Conservation (phyloP, 768 basidiomycete genomes). For the Artomyces pyxidatus region DNA sequence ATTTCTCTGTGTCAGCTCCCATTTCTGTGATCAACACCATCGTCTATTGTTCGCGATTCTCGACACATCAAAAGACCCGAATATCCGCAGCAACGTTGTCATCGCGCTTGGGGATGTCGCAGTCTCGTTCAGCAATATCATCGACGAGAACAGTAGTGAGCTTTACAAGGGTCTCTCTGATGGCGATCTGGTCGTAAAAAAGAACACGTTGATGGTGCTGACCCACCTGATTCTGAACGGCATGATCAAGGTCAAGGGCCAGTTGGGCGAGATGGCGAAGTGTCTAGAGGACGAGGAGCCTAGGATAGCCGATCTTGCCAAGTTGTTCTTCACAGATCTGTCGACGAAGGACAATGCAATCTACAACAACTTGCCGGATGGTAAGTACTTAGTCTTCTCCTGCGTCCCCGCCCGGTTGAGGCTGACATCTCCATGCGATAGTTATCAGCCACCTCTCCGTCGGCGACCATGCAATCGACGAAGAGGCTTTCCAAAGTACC, state of each 20-base stretch:
- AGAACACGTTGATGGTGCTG: slow-evolving; percentile 98
- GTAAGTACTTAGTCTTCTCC: slow-evolving; percentile 31
- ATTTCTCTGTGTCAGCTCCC: slow-evolving; percentile 90
- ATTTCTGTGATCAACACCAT: slow-evolving; percentile 89
- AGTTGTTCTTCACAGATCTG: slow-evolving; percentile 93
- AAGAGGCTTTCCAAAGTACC: slow-evolving; percentile 85
- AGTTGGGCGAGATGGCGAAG: slow-evolving; percentile 99
- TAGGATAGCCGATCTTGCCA: slow-evolving; percentile 89
- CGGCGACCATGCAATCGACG: slow-evolving; percentile 87
- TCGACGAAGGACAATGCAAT: slow-evolving; percentile 98
- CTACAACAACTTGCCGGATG: slow-evolving; percentile 97
- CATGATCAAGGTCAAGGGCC: slow-evolving; percentile 99
- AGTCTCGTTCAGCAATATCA: slow-evolving; percentile 93
- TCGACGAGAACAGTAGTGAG: slow-evolving; percentile 95
- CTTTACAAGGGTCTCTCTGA: slow-evolving; percentile 93
- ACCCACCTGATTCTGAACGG: slow-evolving; percentile 96
- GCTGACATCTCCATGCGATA: slow-evolving; percentile 20
- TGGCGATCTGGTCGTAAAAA: slow-evolving; percentile 83
- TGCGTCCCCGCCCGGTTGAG: not conserved
- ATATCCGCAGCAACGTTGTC: slow-evolving; percentile 91
- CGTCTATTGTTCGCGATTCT: slow-evolving; percentile 88
- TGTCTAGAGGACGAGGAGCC: slow-evolving; percentile 89
- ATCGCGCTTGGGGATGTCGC: slow-evolving; percentile 97
- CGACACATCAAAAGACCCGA: slow-evolving; percentile 83
- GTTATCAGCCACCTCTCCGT: slow-evolving; percentile 93